These are phyloP conservation scores for Penicillium sp. DNA, from an alignment of 2,329 filamentous ascomycete species.

Conservation along the genomic window DNA sequence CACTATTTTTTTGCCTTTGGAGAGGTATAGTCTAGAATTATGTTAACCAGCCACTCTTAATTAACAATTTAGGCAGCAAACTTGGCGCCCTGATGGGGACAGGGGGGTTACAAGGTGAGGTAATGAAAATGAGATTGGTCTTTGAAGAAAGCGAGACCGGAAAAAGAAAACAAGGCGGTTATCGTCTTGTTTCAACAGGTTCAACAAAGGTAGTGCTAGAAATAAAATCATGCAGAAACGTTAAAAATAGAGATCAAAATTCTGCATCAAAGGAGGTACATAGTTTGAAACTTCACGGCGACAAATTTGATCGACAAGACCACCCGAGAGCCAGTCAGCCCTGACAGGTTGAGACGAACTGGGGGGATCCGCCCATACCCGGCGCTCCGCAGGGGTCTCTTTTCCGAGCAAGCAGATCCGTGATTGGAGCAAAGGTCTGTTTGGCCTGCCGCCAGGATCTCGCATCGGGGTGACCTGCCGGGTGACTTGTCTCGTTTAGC, in stretches of 20 bases:
- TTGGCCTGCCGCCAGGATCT: conserved; percentile 23
- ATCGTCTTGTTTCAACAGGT: conserved; percentile 9
- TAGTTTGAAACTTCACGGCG: conserved; percentile 22
- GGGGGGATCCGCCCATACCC: conserved; percentile 19
- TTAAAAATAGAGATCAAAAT: conserved; percentile 19
- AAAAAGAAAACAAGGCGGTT: conserved; percentile 3
- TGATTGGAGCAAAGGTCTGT: conserved; percentile 20
- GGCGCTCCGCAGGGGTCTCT: conserved; percentile 10
- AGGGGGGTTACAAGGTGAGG: background rate
- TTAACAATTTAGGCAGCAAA: background rate
- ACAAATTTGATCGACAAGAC: conserved; percentile 18
- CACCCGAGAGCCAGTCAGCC: conserved; percentile 4
- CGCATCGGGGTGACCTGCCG: conserved; percentile 5
- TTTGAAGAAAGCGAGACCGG: background rate
- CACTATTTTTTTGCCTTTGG: background rate
- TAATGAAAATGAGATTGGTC: background rate
- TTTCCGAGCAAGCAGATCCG: background rate
- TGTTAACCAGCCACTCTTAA: background rate
- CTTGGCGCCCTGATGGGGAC: background rate
- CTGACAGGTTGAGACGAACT: conserved; percentile 10
- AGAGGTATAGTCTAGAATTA: background rate
- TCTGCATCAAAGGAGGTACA: conserved; percentile 1
- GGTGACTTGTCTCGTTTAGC: conserved; percentile 13
- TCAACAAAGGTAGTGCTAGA: background rate
- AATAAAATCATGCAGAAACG: conserved; percentile 4